Conservation (phyloP, 345 rosid genomes). For the Euphorbia pulcherrima region DNA sequence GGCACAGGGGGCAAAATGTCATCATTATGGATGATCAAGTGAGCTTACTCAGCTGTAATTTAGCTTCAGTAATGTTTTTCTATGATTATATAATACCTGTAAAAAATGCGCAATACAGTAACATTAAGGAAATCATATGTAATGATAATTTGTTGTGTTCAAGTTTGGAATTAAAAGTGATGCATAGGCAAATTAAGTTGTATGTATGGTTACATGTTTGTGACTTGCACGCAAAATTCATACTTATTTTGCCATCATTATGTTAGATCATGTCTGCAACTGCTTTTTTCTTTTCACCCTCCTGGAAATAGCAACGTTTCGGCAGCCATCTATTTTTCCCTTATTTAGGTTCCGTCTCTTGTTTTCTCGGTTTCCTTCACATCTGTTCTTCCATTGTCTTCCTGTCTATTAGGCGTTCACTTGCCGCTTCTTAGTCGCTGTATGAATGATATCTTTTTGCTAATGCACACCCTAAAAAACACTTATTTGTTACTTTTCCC, state of each 20-base stretch:
- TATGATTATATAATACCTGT: background rate
- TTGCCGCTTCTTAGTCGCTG: background rate
- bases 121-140: background rate
- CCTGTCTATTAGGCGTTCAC: background rate
- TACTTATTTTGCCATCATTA: background rate
- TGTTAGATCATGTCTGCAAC: background rate
- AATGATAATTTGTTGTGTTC: background rate
- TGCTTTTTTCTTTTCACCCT: background rate
- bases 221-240: background rate
- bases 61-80: background rate
- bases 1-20: conserved; percentile 35
- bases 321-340: background rate
- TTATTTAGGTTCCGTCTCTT: background rate
- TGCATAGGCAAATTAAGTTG: background rate
- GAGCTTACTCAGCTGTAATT: conserved; percentile 9
- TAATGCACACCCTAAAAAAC: background rate
- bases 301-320: background rate
- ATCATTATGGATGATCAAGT: conserved; percentile 48
- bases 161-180: background rate
- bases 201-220: background rate
- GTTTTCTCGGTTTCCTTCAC: background rate
- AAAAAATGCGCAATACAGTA: background rate
- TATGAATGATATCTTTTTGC: background rate
- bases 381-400: background rate
- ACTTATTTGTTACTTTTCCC: background rate